Evolutionary conservation across 345 rosid species (phyloP).

Genomic region (Abelmoschus esculentus): DNA sequence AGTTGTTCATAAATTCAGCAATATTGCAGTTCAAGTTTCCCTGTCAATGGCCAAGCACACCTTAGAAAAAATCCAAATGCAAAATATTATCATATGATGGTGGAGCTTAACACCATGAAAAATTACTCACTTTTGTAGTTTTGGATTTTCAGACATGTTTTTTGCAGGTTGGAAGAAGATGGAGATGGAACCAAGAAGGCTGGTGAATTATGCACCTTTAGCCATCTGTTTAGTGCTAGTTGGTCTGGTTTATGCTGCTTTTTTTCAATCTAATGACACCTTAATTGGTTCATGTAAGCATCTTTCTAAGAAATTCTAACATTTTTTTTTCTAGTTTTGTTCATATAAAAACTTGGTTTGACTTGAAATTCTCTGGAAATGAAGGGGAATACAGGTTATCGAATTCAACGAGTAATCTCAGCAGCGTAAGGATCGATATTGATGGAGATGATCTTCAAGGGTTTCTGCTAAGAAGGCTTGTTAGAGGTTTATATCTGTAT

Average conservation of each 20-base stretch:
- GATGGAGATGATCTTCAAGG: neutral
- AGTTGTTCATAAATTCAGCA: neutral
- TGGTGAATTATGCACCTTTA: slow-evolving; percentile 7
- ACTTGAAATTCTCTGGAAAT: neutral
- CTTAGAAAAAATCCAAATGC: neutral
- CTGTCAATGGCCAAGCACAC: neutral
- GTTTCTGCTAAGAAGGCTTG: slow-evolving; percentile 5
- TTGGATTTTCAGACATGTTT: neutral
- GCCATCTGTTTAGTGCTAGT: slow-evolving; percentile 4
- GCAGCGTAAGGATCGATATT: neutral
- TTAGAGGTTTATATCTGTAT: neutral
- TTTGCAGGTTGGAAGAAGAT: neutral
- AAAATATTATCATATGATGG: neutral
- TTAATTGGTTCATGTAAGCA: slow-evolving; percentile 15
- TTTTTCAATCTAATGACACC: neutral
- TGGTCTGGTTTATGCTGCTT: slow-evolving; percentile 8
- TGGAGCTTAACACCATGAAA: neutral
- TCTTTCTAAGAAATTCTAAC: neutral
- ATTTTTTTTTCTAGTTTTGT: neutral
- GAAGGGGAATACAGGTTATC: neutral
- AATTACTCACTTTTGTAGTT: neutral
- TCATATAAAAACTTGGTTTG: neutral
- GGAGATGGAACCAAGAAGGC: slow-evolving; percentile 9
- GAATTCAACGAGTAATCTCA: neutral
- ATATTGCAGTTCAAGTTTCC: neutral